Conservation (phyloP, 2,329 filamentous ascomycete genomes). For the Alternaria arbusti region DNA sequence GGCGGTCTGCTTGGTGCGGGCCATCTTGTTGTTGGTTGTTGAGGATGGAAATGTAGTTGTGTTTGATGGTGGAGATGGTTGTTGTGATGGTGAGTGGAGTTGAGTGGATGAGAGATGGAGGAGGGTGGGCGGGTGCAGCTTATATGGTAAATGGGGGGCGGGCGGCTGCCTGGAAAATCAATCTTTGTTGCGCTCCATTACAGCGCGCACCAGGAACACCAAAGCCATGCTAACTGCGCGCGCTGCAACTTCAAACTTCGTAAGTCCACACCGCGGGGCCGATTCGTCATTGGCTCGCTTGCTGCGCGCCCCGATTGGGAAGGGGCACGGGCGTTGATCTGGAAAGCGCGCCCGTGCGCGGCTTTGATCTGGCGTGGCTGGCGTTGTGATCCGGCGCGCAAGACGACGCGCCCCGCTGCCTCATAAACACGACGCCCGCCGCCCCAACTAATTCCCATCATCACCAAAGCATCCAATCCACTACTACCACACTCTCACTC, state of each 20-base stretch:
- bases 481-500: neutral
- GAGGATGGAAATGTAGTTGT: slow-evolving; percentile 25
- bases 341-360: slow-evolving; percentile 38
- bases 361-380: slow-evolving; percentile 38
- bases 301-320: slow-evolving; percentile 25
- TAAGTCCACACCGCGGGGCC: slow-evolving; percentile 16
- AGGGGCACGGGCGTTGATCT: slow-evolving; percentile 43
- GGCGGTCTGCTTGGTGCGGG: slow-evolving; percentile 63
- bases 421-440: slow-evolving; percentile 31
- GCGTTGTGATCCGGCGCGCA: slow-evolving; percentile 35
- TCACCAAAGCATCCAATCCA: slow-evolving; percentile 15
- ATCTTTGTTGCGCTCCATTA: slow-evolving; percentile 31
- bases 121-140: slow-evolving; percentile 44
- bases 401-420: slow-evolving; percentile 31
- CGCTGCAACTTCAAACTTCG: slow-evolving; percentile 31
- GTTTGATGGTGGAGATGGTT: slow-evolving; percentile 23
- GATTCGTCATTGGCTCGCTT: slow-evolving; percentile 34
- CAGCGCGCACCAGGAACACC: slow-evolving; percentile 35
- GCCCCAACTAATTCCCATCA: slow-evolving; percentile 23
- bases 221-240: slow-evolving; percentile 24
- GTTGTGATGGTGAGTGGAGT: slow-evolving; percentile 34
- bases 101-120: slow-evolving; percentile 46
- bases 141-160: slow-evolving; percentile 46
- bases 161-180: slow-evolving; percentile 47
- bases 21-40: slow-evolving; percentile 49